phyloP scores from a whole-genome alignment of 257 asterid genomes.

The Rubia yunnanensis region DNA sequence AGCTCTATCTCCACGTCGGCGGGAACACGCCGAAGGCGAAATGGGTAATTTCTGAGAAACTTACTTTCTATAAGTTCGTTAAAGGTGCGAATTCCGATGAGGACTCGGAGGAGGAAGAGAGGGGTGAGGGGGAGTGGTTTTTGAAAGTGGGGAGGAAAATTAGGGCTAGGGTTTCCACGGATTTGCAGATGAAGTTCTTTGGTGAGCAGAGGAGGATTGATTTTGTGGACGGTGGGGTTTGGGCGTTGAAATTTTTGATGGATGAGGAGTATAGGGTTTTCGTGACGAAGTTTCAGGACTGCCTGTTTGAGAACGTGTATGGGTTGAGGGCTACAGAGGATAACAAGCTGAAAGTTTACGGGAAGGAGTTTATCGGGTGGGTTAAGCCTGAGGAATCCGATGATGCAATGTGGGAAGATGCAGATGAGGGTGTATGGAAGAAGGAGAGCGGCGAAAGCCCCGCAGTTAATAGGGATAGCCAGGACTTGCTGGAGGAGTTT shows the following conservation, averaged over 20 bases:
- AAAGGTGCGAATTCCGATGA: slow-evolving; percentile 41
- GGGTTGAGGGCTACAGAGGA: slow-evolving; percentile 70
- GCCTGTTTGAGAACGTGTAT: slow-evolving; percentile 85
- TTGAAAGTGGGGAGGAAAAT: slow-evolving; percentile 67
- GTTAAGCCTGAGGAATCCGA: slow-evolving; percentile 77
- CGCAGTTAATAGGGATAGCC: slow-evolving; percentile 42
- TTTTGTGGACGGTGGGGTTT: slow-evolving; percentile 84
- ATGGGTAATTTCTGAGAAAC: slow-evolving; percentile 72
- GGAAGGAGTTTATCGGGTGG: slow-evolving; percentile 92
- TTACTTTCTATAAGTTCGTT: slow-evolving; percentile 41
- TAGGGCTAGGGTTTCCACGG: slow-evolving; percentile 61
- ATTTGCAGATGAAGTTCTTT: slow-evolving; percentile 78
- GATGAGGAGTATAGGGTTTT: slow-evolving; percentile 76
- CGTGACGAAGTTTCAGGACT: slow-evolving; percentile 63
- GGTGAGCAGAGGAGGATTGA: slow-evolving; percentile 97
- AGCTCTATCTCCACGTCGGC: slow-evolving; percentile 76
- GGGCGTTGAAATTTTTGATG: slow-evolving; percentile 72
- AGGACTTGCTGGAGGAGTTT: slow-evolving; percentile 78
- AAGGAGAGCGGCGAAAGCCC: slow-evolving; percentile 41
- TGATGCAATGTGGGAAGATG: slow-evolving; percentile 93
- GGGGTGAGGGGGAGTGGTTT: slow-evolving; percentile 67
- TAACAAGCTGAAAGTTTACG: slow-evolving; percentile 69
- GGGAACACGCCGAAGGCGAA: slow-evolving; percentile 92
- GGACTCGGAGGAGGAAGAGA: slow-evolving; percentile 35
- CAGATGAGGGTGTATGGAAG: slow-evolving; percentile 82